Conservation (phyloP, 768 basidiomycete genomes). For the Lactifluus subvellereus region DNA sequence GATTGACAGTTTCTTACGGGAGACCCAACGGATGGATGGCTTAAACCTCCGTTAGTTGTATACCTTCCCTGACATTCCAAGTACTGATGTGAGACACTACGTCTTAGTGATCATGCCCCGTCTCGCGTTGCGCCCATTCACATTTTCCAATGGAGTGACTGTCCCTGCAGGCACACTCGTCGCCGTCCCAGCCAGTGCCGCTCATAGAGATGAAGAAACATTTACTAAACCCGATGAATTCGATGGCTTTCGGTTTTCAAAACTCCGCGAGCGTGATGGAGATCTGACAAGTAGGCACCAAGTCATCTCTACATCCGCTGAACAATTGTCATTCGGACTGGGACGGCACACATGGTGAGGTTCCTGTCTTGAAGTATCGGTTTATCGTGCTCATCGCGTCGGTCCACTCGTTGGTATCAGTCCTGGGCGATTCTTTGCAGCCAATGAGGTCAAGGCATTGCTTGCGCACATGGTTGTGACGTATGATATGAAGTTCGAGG, state of each 20-base stretch:
- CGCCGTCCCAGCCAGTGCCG: conserved; percentile 28
- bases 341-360: conserved; percentile 30
- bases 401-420: conserved; percentile 7
- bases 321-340: conserved; percentile 27
- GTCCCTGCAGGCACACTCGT: conserved; percentile 38
- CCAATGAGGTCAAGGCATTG: conserved; percentile 25
- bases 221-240: conserved; percentile 36
- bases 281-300: not conserved
- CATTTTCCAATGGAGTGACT: conserved; percentile 40
- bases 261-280: conserved; percentile 5
- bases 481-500: conserved; percentile 28
- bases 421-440: conserved; percentile 29
- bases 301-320: conserved; percentile 17
- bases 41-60: conserved; percentile 24
- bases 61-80: not conserved
- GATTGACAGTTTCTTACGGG: conserved; percentile 36
- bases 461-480: conserved; percentile 26
- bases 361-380: not conserved
- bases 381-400: not conserved
- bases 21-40: conserved; percentile 29
- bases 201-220: conserved; percentile 30
- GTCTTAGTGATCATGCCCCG: conserved; percentile 30
- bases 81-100: not conserved
- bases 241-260: conserved; percentile 38
- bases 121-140: conserved; percentile 35